Evolutionary conservation across 2,329 filamentous ascomycete genomes (phyloP).

Genomic region (Colletotrichum lupini): DNA sequence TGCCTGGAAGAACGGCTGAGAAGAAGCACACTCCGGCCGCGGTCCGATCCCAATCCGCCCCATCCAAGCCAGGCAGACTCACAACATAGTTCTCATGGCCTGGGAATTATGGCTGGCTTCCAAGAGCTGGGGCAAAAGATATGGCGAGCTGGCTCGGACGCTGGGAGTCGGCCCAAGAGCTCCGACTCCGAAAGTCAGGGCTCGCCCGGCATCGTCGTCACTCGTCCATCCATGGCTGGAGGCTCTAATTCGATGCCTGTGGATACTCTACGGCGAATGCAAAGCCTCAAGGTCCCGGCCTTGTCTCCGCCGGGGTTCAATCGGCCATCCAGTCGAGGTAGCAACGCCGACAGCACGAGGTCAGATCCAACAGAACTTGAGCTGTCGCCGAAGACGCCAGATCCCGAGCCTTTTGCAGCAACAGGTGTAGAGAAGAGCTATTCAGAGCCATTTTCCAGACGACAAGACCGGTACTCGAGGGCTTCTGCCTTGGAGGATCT

Average conservation of each 20-base stretch:
- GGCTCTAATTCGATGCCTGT: slow-evolving; percentile 29
- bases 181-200: slow-evolving; percentile 28
- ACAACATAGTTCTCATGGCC: not conserved
- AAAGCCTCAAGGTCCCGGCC: slow-evolving; percentile 47
- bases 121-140: slow-evolving; percentile 26
- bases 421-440: not conserved
- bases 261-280: slow-evolving; percentile 17
- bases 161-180: slow-evolving; percentile 24
- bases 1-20: slow-evolving; percentile 65
- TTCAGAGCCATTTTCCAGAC: slow-evolving; percentile 13
- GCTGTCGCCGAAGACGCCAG: slow-evolving; percentile 38
- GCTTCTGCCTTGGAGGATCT: slow-evolving; percentile 42
- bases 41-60: not conserved
- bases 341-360: slow-evolving; percentile 40
- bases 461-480: not conserved
- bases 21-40: slow-evolving; percentile 37
- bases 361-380: slow-evolving; percentile 46
- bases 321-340: slow-evolving; percentile 44
- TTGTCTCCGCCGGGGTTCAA: slow-evolving; percentile 42
- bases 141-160: slow-evolving; percentile 1
- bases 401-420: not conserved
- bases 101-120: slow-evolving; percentile 3
- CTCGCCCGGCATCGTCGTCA: slow-evolving; percentile 52
- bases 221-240: slow-evolving; percentile 41
- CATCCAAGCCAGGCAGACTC: not conserved